Evolutionary conservation across 192 early-diverging fungal genomes (phyloP), one percentile per base, ranked within the genome.

Genomic region (Coemansia sp.): DNA sequence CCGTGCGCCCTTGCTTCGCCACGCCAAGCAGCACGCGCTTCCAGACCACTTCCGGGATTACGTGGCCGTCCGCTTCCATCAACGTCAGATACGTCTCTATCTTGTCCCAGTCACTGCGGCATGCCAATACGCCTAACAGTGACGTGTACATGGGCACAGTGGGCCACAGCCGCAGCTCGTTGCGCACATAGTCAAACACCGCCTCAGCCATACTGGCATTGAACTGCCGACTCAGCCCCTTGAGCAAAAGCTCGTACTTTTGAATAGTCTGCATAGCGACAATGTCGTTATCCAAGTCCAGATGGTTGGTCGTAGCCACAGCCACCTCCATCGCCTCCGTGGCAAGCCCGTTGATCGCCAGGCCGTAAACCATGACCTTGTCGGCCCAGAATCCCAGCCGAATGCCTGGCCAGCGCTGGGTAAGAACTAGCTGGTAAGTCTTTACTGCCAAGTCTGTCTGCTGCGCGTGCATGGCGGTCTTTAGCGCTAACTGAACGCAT

Each of bases 331-430:
- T 73, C 31, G 81, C 81, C 43, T 78, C 76, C 5, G 33, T 27
- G 24, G 60, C 70, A 34, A 33, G 43, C 12, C 70, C 68, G 55
- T 84, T 78, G n/a, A 73, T 74, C 12, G 76, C 76, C 67, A 84
- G 62, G n/a, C 81, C 81, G 65, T 84, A 78, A 9, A 84, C 46
- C 63, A 84, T 71, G n/a, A 77, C 47, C 46, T 76, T 78, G 18
- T 84, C 76, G 5, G 77, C 65, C 81, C 81, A 84, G 52, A 66
- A 78, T 3, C 81, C 81, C 27, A 64, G 38, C 40, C 42, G 42
- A 15, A 84, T 63, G 1, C 49, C 59, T 1, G 38, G 29, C 81
- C 81, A 84, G 8, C 49, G 54, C 31, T 54, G 49, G 42, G 71
- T 44, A 20, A 84, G 55, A 8, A 84, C 71, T 44, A 51, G 31